Evolutionary conservation across 208 protist species (phyloP).

Genomic region (Phytomonas sp.): DNA sequence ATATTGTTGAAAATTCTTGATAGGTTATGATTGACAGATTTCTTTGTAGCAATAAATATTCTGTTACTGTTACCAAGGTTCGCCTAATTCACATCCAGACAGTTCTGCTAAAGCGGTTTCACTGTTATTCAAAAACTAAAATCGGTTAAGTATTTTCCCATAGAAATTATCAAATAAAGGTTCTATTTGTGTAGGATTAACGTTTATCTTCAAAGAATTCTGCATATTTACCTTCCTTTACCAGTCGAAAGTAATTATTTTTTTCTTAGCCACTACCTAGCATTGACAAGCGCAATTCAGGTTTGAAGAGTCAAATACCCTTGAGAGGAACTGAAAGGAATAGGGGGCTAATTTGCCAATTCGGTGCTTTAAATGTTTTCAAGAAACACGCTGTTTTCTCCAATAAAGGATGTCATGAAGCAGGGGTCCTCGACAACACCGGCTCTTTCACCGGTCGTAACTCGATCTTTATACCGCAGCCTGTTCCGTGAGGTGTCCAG

Average conservation of each 20-base stretch:
- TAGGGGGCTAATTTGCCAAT: not conserved
- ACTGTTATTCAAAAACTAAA: not conserved
- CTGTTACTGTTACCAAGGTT: not conserved
- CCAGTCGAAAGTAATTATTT: not conserved
- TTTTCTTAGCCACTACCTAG: not conserved
- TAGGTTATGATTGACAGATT: not conserved
- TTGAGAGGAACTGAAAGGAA: not conserved
- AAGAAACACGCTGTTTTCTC: not conserved
- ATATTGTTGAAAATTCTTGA: not conserved
- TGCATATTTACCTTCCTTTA: not conserved
- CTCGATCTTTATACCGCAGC: constrained; percentile 63
- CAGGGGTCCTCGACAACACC: constrained; percentile 21
- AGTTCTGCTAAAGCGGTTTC: not conserved
- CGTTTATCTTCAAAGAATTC: not conserved
- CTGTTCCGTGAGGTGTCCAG: constrained; percentile 49
- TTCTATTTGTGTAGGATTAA: not conserved
- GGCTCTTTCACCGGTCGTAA: constrained; percentile 42
- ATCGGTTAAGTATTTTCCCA: not conserved
- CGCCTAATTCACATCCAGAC: not conserved
- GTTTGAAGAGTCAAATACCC: not conserved
- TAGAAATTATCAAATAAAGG: not conserved
- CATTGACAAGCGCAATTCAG: not conserved
- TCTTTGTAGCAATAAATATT: not conserved
- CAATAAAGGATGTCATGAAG: constrained; percentile 22
- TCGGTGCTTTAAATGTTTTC: not conserved